Evolutionary conservation across 2,329 filamentous ascomycete species (phyloP).

Genomic region (Colletotrichum sublineola): DNA sequence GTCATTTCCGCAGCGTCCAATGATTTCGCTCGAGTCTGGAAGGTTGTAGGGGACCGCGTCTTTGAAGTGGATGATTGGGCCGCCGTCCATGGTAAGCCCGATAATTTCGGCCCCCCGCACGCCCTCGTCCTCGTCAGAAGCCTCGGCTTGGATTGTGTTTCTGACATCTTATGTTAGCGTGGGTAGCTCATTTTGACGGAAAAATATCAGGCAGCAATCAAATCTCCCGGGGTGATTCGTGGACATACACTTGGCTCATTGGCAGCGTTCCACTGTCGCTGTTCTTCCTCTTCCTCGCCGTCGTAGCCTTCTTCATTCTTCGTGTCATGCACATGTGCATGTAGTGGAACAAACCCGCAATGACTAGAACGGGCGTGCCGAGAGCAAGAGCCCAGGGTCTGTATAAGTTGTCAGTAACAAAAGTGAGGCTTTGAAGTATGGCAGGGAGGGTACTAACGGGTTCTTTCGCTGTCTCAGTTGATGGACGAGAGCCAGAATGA

Average conservation of each 20-base stretch:
- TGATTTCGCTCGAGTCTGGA: conserved; percentile 51
- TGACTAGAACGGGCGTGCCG: conserved; percentile 71
- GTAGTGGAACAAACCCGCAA: conserved; percentile 66
- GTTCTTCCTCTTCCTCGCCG: conserved; percentile 44
- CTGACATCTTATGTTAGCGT: conserved; percentile 45
- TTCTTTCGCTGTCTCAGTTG: conserved; percentile 62
- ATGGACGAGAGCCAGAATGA: conserved; percentile 67
- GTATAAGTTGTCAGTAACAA: conserved; percentile 28
- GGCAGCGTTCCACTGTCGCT: conserved; percentile 48
- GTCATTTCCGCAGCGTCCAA: conserved; percentile 53
- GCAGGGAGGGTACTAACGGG: conserved; percentile 57
- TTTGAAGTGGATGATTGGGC: conserved; percentile 60
- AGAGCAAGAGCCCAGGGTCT: conserved; percentile 71
- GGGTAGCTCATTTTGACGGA: conserved; percentile 40
- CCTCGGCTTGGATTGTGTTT: conserved; percentile 52
- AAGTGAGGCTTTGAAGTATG: background rate
- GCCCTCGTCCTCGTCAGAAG: conserved; percentile 49
- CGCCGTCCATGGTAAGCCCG: conserved; percentile 60
- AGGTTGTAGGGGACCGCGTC: conserved; percentile 51
- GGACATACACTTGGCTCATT: conserved; percentile 60
- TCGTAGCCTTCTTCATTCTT: conserved; percentile 50
- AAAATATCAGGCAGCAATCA: conserved; percentile 37
- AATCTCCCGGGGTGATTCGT: conserved; percentile 14
- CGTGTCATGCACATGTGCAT: conserved; percentile 57
- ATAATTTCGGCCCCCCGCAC: conserved; percentile 53